Evolutionary conservation across 1,284 basidiomycete genomes (phyloP), one percentile per base, ranked within the genome.

Genomic region (Boletus semigastroideus): DNA sequence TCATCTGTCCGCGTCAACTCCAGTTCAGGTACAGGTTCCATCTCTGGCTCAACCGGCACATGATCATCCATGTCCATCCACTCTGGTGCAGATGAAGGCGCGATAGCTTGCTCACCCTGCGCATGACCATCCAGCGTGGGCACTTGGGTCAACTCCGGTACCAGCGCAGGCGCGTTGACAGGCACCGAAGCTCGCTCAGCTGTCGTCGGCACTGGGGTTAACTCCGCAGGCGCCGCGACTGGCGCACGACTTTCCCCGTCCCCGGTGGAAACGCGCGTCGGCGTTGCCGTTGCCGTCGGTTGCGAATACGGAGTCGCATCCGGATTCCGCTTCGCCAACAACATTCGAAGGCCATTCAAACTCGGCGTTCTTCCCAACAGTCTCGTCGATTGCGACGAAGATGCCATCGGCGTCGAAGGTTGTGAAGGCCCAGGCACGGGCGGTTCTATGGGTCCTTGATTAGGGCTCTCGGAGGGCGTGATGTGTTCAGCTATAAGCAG

Each of bases 311-410:
- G 47, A 19, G 46, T n/a, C 34, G 17, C 5, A 40, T 37, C 5
- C n/a, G 20, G 7, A 27, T 45, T 48, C n/a, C 56, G 53, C 22
- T 3, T 65, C 19, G 51, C 51, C 27, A 57, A 25, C 46, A 65
- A 42, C 16, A 46, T 25, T 28, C 65, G 55, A n/a, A 67, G 12
- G 2, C 48, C 53, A 10, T 57, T 50, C 47, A 64, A 44, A 42
- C 63, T 67, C 20, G 59, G 54, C 7, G 48, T 49, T 20, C 16
- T 47, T 7, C 39, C 43, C 12, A 52, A 1, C 28, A 5, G 2
- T 20, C 22, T 43, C 13, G 41, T 36, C 10, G 13, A 12, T 16
- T 19, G 49, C 25, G 55, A 42, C 19, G 47, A 13, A 28, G 39
- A 5, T 6, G 27, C 42, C 11, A 42, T 11, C 5, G 47, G 46